A percentile compares a stretch with the other conserved stretches of the same genome.
phyloP scores from a whole-genome alignment of 2,329 filamentous ascomycete genomes.

The Aspergillus vadensis region DNA sequence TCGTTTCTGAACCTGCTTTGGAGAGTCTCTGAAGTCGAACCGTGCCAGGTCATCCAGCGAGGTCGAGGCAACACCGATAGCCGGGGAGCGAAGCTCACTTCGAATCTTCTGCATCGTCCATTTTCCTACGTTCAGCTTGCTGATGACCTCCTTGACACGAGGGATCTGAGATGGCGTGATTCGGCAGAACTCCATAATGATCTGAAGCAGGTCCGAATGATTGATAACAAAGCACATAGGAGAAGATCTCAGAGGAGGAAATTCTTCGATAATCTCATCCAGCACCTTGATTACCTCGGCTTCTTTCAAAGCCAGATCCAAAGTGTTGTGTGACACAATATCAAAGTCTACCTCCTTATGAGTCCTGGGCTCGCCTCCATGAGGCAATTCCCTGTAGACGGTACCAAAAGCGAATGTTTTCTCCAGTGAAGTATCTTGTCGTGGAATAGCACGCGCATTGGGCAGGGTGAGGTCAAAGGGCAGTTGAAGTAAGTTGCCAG shows the following conservation, averaged over 20 bases:
- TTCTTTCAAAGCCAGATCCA: constrained; percentile 85
- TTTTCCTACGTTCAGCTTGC: constrained; percentile 79
- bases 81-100: constrained; percentile 75
- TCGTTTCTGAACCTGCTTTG: constrained; percentile 72
- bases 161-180: constrained; percentile 70
- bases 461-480: constrained; percentile 91
- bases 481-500: constrained; percentile 87
- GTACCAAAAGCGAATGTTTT: constrained; percentile 85
- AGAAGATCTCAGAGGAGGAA: constrained; percentile 70
- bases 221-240: constrained; percentile 89
- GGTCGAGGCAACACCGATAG: constrained; percentile 81
- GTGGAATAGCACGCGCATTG: constrained; percentile 80
- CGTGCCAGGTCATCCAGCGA: constrained; percentile 85
- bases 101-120: constrained; percentile 82
- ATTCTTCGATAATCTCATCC: constrained; percentile 81
- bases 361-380: constrained; percentile 77
- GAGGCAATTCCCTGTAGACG: constrained; percentile 78
- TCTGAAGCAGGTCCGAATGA: constrained; percentile 80
- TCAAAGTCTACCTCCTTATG: constrained; percentile 95
- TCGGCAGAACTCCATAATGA: constrained; percentile 88
- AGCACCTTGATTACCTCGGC: constrained; percentile 92
- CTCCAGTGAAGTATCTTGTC: constrained; percentile 62
- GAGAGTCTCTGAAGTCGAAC: constrained; percentile 81
- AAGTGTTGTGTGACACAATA: constrained; percentile 78
- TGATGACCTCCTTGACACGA: constrained; percentile 78